Base-by-base conservation (phyloP, 176 grass and related monocot species). In the Calamus simplicifolius region DNA sequence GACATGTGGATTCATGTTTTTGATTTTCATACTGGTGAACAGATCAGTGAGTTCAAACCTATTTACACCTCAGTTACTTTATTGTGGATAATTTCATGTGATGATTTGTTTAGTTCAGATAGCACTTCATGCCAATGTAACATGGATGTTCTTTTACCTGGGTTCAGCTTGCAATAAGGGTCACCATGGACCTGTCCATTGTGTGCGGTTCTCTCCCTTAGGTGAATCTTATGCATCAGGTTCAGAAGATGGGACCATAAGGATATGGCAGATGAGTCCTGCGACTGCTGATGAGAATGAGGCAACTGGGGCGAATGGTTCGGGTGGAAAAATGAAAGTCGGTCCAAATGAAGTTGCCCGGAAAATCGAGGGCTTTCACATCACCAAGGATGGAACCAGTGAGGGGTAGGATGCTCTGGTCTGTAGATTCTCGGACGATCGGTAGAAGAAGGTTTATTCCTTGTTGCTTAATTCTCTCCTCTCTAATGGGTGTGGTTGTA, bases 1-100 rank as follows among this genome's bases (percentile, higher is more conserved):
- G 93, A 98, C 57, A 74, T 98, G 84, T 98, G 93, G 88, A 67
- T 98, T 69, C 93, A 80, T 68, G 63, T 89, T 62, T 98, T 89
- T 56, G 88, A 98, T 75, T 98, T 98, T 73, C 75, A 77, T 68
- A 92, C 87, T 52, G 93, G 93, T 35, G 87, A 98, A 90, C 88
- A 98, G 82, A 85, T 92, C 74, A 69, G 93, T 89, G 85, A 80
- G 81, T 68, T 49, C 10, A 10, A 43, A 43, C 8, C 12, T 8
- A 43, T 43, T 43, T 43, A 43, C 1, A 43, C 35, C 12, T 43
- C 8, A 43, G 12, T 43, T 43, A 13, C 35, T 43, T 43, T 7
- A 43, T 43, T 43, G 35, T 43, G 10, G 35, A 43, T 43, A 10
- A 43, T 13, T 43, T 43, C 35, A 13, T 43, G 8, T 43, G 2